Conservation (phyloP, 352 stramenopile species). For the Globisporangium recalcitrans region DNA sequence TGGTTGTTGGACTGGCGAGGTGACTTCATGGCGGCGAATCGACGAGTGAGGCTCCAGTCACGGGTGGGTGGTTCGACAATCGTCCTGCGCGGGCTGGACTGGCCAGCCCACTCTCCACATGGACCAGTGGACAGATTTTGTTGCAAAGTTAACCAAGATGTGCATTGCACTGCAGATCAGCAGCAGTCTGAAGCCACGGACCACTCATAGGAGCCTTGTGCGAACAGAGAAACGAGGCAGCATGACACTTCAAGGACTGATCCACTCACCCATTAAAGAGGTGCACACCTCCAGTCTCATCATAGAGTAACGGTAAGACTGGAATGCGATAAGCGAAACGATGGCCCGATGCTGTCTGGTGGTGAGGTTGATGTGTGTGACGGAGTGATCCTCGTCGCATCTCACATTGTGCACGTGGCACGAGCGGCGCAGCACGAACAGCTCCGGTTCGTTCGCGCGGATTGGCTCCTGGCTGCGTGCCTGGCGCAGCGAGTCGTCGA, state of each 20-base stretch:
- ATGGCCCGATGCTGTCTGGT: background rate
- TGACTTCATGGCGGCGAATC: constrained; percentile 1
- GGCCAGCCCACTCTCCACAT: too few relatives aligned
- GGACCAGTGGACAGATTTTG: background rate
- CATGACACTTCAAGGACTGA: background rate
- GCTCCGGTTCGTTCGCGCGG: background rate
- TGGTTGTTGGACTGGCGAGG: background rate
- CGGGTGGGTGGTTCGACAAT: background rate
- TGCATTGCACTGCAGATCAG: background rate
- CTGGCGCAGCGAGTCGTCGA: background rate
- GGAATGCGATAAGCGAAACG: background rate
- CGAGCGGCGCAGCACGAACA: background rate
- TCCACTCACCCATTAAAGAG: background rate
- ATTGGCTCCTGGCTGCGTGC: background rate
- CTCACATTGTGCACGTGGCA: background rate
- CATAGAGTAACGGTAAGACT: too few relatives aligned
- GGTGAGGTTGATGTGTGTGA: background rate
- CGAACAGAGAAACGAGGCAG: background rate
- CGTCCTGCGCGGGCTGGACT: too few relatives aligned
- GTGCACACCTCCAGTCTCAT: background rate
- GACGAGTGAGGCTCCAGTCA: background rate
- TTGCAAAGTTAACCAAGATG: background rate
- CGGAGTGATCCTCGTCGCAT: background rate
- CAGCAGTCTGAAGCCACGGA: background rate
- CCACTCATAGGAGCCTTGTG: background rate